phyloP scores from a whole-genome alignment of 163 green algal species.

The Chlamydomonas reinhardtii region DNA sequence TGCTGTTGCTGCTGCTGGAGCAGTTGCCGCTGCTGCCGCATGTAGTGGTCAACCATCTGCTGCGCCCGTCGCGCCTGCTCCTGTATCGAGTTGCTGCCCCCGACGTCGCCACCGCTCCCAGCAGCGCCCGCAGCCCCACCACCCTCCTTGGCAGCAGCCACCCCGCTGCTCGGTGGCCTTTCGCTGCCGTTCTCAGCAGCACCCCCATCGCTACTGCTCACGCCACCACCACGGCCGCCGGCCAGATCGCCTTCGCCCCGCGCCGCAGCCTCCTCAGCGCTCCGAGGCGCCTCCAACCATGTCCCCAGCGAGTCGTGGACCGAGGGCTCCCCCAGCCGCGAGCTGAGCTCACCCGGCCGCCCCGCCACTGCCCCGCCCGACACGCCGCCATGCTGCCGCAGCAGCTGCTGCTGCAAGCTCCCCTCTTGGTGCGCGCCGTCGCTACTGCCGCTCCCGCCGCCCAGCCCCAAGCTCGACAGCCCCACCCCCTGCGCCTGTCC shows the following conservation, averaged over 20 bases:
- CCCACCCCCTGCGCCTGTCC: not conserved
- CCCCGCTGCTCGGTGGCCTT: too few species aligned
- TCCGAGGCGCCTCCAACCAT: not conserved
- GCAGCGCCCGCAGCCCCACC: not conserved
- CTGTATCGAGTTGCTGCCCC: too few species aligned
- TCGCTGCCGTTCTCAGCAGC: too few species aligned
- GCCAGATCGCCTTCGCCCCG: not conserved
- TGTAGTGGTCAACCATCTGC: not conserved
- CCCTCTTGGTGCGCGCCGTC: too few species aligned
- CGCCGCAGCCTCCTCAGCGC: not conserved
- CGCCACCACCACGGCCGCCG: not conserved
- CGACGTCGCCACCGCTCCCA: too few species aligned
- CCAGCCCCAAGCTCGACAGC: too few species aligned
- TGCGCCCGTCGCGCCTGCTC: too few species aligned
- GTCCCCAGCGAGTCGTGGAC: conserved; percentile 31
- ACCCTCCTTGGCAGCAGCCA: too few species aligned
- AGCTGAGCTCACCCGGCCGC: not conserved
- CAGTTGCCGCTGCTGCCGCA: not conserved
- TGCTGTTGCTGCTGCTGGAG: conserved; percentile 12
- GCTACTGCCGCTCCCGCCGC: not conserved
- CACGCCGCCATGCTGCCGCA: not conserved
- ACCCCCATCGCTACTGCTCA: too few species aligned
- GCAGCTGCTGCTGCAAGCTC: too few species aligned
- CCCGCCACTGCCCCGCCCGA: too few species aligned
- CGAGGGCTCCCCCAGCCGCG: not conserved